Evolutionary conservation across 2,329 filamentous ascomycete species (phyloP), one percentile per base, ranked within the genome.

Genomic region (Kalmusia sp.): DNA sequence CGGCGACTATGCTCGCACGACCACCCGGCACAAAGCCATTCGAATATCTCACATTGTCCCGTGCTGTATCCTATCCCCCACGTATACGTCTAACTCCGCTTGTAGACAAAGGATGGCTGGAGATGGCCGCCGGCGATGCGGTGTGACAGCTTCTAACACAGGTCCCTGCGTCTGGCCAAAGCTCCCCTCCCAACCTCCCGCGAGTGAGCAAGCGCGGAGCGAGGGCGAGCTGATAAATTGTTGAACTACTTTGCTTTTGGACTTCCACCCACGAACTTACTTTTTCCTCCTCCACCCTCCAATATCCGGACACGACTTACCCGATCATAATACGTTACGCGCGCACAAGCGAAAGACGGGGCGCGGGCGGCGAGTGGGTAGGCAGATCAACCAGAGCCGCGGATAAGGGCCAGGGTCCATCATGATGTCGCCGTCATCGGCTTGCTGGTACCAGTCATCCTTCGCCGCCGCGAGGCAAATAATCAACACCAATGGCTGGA

Each of bases 341-440:
- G 27, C 48, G 30, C 21, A 31, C 41, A 45, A 54, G 56, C 58
- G 24, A 47, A 28, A 44, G 55, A 57, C 53, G 51, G 56, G 50
- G 54, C 54, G 55, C 57, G 61, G 52, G 53, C 35, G 55, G 51
- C 51, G 56, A 55, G 67, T 62, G 63, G 65, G 63, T 58, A 64
- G 49, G 54, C 49, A 46, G 55, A 52, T 43, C 49, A 19, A 22
- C 22, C 22, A 44, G 30, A 44, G 52, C 54, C 58, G 59, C 52
- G 57, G 65, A 69, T 65, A 65, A 69, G 64, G 57, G 43, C 55
- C 49, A 56, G 61, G 59, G 59, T 62, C 59, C 54, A 52, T 46
- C 39, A 57, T 51, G 43, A 70, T 73, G 70, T 67, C 62, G 66
- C 65, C 63, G 64, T 68, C 68, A 70, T 72, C 69, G 67, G 69